phyloP scores from a whole-genome alignment of 441 rosid species.

The Melastoma candidum region DNA sequence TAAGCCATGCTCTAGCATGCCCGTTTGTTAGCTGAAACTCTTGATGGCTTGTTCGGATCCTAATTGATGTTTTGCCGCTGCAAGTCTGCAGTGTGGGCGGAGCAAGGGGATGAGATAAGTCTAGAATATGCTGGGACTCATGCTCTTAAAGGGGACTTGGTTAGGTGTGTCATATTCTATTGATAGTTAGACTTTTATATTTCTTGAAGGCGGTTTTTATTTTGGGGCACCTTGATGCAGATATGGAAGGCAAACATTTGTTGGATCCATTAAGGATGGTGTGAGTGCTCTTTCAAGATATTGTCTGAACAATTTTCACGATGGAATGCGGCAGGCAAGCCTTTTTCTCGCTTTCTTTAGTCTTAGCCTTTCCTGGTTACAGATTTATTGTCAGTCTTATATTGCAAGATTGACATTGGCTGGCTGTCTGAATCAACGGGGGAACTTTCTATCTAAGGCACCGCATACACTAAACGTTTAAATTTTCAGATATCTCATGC shows the following conservation, averaged over 20 bases:
- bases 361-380: too few species aligned
- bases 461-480: too few species aligned
- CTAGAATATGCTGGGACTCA: constrained; percentile 89
- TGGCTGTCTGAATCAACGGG: too few species aligned
- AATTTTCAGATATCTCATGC: too few species aligned
- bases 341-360: not conserved
- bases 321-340: constrained; percentile 93
- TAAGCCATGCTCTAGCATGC: constrained; percentile 24
- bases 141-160: constrained; percentile 94
- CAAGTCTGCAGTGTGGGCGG: constrained; percentile 73
- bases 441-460: too few species aligned
- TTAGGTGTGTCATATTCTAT: constrained; percentile 40
- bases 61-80: constrained; percentile 7
- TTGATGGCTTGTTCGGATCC: constrained; percentile 9
- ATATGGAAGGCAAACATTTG: constrained; percentile 76
- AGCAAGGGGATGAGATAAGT: constrained; percentile 97
- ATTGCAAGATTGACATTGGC: too few species aligned
- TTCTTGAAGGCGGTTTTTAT: not conserved
- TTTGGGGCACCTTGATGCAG: constrained; percentile 25
- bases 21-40: constrained; percentile 8
- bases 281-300: constrained; percentile 90
- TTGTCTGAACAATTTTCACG: constrained; percentile 87
- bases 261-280: constrained; percentile 80
- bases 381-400: too few species aligned
- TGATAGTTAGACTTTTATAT: not conserved